These are phyloP conservation scores for Gracilaria caudata DNA, from an alignment of 23 red algal species.

Conservation along the genomic window DNA sequence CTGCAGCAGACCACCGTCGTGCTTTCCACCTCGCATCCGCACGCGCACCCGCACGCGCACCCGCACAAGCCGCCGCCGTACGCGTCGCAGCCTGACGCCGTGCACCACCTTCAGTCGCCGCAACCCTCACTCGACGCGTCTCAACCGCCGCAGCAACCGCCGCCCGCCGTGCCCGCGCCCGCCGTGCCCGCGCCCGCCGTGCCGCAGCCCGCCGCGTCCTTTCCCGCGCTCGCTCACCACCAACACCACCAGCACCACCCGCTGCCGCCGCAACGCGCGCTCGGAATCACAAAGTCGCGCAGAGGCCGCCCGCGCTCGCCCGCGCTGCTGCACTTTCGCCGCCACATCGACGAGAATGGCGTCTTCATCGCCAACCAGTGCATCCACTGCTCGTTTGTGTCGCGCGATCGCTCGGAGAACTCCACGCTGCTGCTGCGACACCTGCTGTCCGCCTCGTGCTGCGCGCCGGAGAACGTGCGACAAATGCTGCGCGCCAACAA, in stretches of 20 bases:
- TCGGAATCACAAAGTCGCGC: conserved; percentile 30
- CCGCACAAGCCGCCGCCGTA: too few relatives aligned
- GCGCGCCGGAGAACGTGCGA: conserved; percentile 8
- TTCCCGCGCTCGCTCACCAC: not conserved
- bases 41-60: not conserved
- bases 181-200: not conserved
- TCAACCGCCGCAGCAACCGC: not conserved
- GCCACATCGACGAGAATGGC: conserved; percentile 43
- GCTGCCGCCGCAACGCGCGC: not conserved
- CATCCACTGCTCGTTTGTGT: conserved; percentile 46
- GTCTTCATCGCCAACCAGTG: conserved; percentile 61
- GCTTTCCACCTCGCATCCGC: not conserved
- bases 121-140: conserved; percentile 2
- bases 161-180: not conserved
- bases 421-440: conserved; percentile 46
- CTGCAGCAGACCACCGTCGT: not conserved
- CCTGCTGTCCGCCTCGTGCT: conserved; percentile 27
- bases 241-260: too few relatives aligned
- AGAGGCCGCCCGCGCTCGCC: conserved; percentile 44
- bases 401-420: conserved; percentile 56
- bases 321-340: conserved; percentile 52
- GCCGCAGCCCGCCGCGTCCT: not conserved
- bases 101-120: not conserved
- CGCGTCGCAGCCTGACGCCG: too few relatives aligned
- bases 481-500: conserved; percentile 15